These are phyloP conservation scores for Stachybotrys chlorohalonatus DNA, from an alignment of 2,329 filamentous ascomycete genomes.

Conservation along the genomic window DNA sequence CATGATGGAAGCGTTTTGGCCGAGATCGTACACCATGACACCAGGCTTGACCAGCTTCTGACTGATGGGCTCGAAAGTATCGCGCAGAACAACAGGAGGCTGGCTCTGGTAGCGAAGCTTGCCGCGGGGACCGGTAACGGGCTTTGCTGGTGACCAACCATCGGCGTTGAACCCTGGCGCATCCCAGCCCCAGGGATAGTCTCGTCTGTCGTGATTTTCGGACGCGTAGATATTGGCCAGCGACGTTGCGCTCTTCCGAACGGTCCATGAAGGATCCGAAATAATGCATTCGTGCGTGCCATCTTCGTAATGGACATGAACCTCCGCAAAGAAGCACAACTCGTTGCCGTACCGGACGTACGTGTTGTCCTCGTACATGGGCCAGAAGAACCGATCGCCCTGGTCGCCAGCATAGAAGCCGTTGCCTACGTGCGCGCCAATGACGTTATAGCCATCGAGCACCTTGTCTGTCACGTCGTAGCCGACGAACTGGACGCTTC, in stretches of 20 bases:
- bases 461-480: constrained; percentile 30
- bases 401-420: constrained; percentile 35
- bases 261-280: constrained; percentile 26
- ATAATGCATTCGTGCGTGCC: constrained; percentile 23
- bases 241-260: constrained; percentile 26
- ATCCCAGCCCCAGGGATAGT: constrained; percentile 25
- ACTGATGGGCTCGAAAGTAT: constrained; percentile 21
- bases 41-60: constrained; percentile 8
- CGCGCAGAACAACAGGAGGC: constrained; percentile 25
- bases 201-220: constrained; percentile 24
- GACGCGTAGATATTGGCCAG: constrained; percentile 31
- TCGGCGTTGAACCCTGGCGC: constrained; percentile 11
- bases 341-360: constrained; percentile 28
- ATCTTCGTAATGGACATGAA: constrained; percentile 26
- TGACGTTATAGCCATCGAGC: constrained; percentile 21
- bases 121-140: constrained; percentile 27
- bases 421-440: constrained; percentile 31
- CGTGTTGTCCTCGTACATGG: constrained; percentile 31
- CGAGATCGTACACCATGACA: constrained; percentile 11
- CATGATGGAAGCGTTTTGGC: constrained; percentile 16
- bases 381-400: constrained; percentile 32
- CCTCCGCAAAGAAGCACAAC: constrained; percentile 29
- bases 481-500: constrained; percentile 30
- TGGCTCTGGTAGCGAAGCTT: constrained; percentile 29
- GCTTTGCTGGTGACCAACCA: constrained; percentile 22